Evolutionary conservation across 352 stramenopile genomes (phyloP), one percentile per base, ranked within the genome.

Genomic region (Phytophthora fragariae): DNA sequence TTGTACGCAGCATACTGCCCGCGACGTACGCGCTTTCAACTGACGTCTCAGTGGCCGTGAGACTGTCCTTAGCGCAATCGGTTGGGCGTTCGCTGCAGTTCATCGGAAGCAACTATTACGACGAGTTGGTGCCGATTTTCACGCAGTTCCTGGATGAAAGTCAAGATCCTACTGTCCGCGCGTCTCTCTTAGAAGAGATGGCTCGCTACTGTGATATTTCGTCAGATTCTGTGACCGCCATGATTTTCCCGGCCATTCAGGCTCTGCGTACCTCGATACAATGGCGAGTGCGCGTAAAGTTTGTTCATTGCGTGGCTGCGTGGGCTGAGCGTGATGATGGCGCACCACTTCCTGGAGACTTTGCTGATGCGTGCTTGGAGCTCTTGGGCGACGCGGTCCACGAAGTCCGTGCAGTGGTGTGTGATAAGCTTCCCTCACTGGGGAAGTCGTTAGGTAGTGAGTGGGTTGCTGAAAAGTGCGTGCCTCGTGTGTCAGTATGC

Each of bases 281-380:
- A 63, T 97, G 90, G 90, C 88, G 90, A 57, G 85, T 95, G 21
- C 90, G 90, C 19, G 84, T 97, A 24, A 94, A 95, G 57, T 95
- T 92, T 76, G 87, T 95, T 44, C 82, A 97, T 71, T 94, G 90
- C 57, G 86, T 97, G 44, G 86, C 80, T 50, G 86, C 89, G 5
- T 97, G 89, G 89, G 85, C 86, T 5, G 87, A 91, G 59, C 87
- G 87, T 56, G 76, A 80, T 0, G 86, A 94, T 60, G 84, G 83
- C 4, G 77, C 82, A 8, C 57, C 75, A 49, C 77, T 94, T 12
- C 85, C 88, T 33, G 46, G 80, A 3, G 85, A 93, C 35, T 93
- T 95, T 73, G 88, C 89, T 12, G 83, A 92, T 70, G 80, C 83
- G 1, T 94, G 83, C 19, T 73, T 97, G 24, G 78, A 87, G 14